Evolutionary conservation across 495 filamentous ascomycete species (phyloP).

Genomic region (Copromyces sp.): DNA sequence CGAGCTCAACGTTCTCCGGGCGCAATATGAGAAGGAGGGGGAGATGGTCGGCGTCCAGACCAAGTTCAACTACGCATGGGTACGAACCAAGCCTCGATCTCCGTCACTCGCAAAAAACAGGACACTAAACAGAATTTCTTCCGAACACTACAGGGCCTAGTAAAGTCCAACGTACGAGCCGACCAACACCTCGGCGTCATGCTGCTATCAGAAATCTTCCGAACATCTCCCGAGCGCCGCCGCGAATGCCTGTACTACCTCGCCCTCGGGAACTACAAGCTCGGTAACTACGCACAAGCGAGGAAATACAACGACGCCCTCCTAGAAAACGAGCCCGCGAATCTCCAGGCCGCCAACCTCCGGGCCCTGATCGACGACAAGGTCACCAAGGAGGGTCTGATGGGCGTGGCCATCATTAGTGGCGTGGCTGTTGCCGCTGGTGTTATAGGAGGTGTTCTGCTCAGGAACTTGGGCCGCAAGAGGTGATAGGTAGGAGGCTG

Average conservation of each 20-base stretch:
- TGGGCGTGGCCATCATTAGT: constrained; percentile 95
- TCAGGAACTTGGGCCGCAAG: constrained; percentile 44
- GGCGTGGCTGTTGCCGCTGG: constrained; percentile 88
- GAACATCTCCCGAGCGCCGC: constrained; percentile 77
- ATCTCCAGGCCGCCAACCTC: constrained; percentile 80
- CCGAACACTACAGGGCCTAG: constrained; percentile 58
- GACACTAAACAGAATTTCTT: neutral
- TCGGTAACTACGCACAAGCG: constrained; percentile 93
- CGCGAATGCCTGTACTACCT: constrained; percentile 98
- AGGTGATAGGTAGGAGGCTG: constrained; percentile 7
- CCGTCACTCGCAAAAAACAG: neutral
- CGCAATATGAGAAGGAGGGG: constrained; percentile 94
- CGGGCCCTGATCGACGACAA: constrained; percentile 85
- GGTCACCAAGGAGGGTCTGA: constrained; percentile 83
- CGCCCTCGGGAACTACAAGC: constrained; percentile 91
- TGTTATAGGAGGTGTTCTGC: constrained; percentile 77
- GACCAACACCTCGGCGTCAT: constrained; percentile 95
- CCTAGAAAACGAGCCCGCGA: constrained; percentile 77
- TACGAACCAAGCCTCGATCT: constrained; percentile 21
- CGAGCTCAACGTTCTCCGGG: constrained; percentile 81
- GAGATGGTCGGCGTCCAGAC: constrained; percentile 94
- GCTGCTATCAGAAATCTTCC: constrained; percentile 93
- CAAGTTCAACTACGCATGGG: constrained; percentile 99
- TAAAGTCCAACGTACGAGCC: constrained; percentile 71
- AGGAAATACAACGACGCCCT: constrained; percentile 87